phyloP scores from a whole-genome alignment of 108 stramenopile genomes.

The Conticribra guillardii region DNA sequence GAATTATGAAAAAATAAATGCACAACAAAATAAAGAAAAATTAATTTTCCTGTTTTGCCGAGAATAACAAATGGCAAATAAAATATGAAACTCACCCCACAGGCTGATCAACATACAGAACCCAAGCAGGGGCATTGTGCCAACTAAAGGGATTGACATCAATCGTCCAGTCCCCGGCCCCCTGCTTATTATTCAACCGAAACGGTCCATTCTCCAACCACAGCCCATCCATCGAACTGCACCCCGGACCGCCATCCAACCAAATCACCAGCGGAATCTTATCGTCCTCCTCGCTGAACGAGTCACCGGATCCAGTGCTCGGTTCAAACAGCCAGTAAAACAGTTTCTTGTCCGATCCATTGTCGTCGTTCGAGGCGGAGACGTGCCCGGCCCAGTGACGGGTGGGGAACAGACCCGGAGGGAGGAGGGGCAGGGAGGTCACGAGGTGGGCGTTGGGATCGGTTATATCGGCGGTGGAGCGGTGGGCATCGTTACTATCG shows the following conservation, averaged over 20 bases:
- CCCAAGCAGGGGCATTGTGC: slow-evolving; percentile 87
- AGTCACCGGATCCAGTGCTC: slow-evolving; percentile 3
- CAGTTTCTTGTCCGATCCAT: slow-evolving; percentile 73
- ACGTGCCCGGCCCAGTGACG: slow-evolving; percentile 81
- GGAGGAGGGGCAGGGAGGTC: slow-evolving; percentile 62
- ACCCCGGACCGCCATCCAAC: slow-evolving; percentile 90
- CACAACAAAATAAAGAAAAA: too few species aligned
- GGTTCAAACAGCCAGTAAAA: slow-evolving; percentile 98
- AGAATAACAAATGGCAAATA: background rate
- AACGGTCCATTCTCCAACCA: slow-evolving; percentile 98
- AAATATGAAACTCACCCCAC: slow-evolving; percentile 37
- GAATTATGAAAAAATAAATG: background rate
- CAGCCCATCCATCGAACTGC: slow-evolving; percentile 94
- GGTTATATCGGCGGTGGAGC: too few species aligned
- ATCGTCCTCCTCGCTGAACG: slow-evolving; percentile 32
- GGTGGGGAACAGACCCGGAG: slow-evolving; percentile 41
- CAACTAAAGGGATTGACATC: slow-evolving; percentile 73
- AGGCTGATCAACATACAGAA: slow-evolving; percentile 74
- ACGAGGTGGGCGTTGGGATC: slow-evolving; percentile 70
- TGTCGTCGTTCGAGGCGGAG: slow-evolving; percentile 56
- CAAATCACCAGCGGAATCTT: slow-evolving; percentile 91
- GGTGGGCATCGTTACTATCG: too few species aligned
- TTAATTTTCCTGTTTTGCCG: too few species aligned
- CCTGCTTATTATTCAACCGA: slow-evolving; percentile 39
- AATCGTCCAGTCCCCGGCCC: slow-evolving; percentile 53